Conservation (phyloP, 371 early-diverging fungal genomes). For the Mucor saturninus region DNA sequence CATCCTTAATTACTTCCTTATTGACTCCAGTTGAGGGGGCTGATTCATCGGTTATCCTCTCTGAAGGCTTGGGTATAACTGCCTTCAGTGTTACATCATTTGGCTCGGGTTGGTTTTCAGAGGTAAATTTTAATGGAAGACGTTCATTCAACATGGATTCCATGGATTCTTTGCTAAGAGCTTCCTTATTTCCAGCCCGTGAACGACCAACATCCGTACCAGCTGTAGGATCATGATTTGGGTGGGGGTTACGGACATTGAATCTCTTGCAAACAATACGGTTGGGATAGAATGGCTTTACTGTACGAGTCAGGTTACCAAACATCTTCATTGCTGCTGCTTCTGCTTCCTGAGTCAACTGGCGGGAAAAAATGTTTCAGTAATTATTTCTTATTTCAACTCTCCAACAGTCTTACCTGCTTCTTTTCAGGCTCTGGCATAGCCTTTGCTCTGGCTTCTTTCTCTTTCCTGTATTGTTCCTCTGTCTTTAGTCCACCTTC, state of each 20-base stretch:
- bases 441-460: slow-evolving; percentile 34
- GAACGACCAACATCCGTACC: slow-evolving; percentile 37
- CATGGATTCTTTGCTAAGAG: slow-evolving; percentile 65
- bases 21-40: slow-evolving; percentile 60
- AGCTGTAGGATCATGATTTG: slow-evolving; percentile 47
- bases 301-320: slow-evolving; percentile 73
- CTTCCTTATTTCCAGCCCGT: slow-evolving; percentile 49
- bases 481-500: slow-evolving; percentile 62
- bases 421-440: slow-evolving; percentile 31
- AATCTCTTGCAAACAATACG: slow-evolving; percentile 84
- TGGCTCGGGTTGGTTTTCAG: slow-evolving; percentile 7
- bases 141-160: slow-evolving; percentile 53
- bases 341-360: slow-evolving; percentile 62
- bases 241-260: slow-evolving; percentile 80
- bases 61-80: slow-evolving; percentile 53
- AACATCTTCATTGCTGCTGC: slow-evolving; percentile 79
- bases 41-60: slow-evolving; percentile 53
- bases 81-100: slow-evolving; percentile 44
- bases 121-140: slow-evolving; percentile 22
- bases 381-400: too few relatives aligned
- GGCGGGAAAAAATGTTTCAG: neutral
- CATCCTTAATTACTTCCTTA: slow-evolving; percentile 37
- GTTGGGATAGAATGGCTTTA: slow-evolving; percentile 67
- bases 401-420: slow-evolving; percentile 13
- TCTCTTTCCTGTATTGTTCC: slow-evolving; percentile 48